Percentiles rank a stretch among this genome's conserved stretches.
These are phyloP conservation scores for Ploettnerulaceae sp. DNA, from an alignment of 2,329 filamentous ascomycete species.

Conservation along the genomic window DNA sequence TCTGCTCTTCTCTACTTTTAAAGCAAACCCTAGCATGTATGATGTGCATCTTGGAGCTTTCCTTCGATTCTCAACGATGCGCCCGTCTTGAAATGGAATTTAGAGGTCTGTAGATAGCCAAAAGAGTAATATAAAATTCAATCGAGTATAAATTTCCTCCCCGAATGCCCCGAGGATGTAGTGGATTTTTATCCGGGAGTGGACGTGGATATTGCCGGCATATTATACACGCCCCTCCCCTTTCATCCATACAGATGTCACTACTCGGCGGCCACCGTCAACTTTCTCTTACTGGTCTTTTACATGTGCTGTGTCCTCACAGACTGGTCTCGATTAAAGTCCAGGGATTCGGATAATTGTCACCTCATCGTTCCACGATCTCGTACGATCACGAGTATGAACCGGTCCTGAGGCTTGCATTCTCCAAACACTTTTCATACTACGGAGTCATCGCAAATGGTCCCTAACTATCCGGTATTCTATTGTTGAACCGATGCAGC, in stretches of 20 bases:
- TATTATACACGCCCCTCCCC: not conserved
- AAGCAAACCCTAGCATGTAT: too few relatives aligned
- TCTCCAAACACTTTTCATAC: slow-evolving; percentile 17
- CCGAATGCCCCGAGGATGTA: not conserved
- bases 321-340: slow-evolving; percentile 4
- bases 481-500: slow-evolving; percentile 8
- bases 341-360: slow-evolving; percentile 17
- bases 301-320: not conserved
- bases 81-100: too few relatives aligned
- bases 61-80: too few relatives aligned
- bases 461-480: slow-evolving; percentile 8
- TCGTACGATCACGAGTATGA: slow-evolving; percentile 28
- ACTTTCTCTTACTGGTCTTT: slow-evolving; percentile 8
- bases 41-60: too few relatives aligned
- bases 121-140: too few relatives aligned
- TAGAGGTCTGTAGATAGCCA: too few relatives aligned
- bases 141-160: not conserved
- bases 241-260: not conserved
- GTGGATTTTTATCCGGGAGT: not conserved
- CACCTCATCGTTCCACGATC: slow-evolving; percentile 20
- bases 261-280: slow-evolving; percentile 16
- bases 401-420: slow-evolving; percentile 19
- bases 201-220: not conserved
- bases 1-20: too few relatives aligned
- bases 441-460: slow-evolving; percentile 8